Conservation (phyloP, 164 flowering plant genomes). For the Tetrastigma voinierianum region DNA sequence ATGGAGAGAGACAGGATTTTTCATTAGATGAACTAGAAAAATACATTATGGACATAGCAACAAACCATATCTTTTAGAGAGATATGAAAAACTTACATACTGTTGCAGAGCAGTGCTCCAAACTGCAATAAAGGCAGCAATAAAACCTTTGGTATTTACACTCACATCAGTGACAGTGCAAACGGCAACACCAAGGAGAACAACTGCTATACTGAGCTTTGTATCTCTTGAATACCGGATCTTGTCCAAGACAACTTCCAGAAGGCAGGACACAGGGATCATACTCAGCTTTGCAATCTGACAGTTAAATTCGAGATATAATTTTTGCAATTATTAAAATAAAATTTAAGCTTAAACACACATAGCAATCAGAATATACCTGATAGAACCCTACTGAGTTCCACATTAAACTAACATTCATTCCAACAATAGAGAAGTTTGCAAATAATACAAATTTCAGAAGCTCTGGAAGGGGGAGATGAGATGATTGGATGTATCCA, state of each 20-base stretch:
- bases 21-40: too few relatives aligned
- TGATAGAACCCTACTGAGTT: constrained; percentile 82
- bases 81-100: constrained; percentile 43
- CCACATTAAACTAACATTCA: constrained; percentile 83
- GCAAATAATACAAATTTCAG: constrained; percentile 59
- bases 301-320: neutral
- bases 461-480: constrained; percentile 50
- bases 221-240: constrained; percentile 65
- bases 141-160: constrained; percentile 56
- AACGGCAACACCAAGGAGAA: constrained; percentile 66
- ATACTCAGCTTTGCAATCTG: constrained; percentile 77
- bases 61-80: neutral
- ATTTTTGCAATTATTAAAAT: neutral
- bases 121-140: constrained; percentile 69
- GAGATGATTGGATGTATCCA: constrained; percentile 54
- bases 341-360: constrained; percentile 1
- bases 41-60: too few relatives aligned
- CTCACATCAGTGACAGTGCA: constrained; percentile 77
- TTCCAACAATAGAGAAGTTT: constrained; percentile 68
- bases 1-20: too few relatives aligned
- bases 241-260: constrained; percentile 60
- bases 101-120: constrained; percentile 74
- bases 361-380: constrained; percentile 21
- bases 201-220: constrained; percentile 57
- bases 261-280: constrained; percentile 67